These are phyloP conservation scores for Fonsecaea multimorphosa DNA, from an alignment of 2,329 filamentous ascomycete genomes.

Conservation along the genomic window DNA sequence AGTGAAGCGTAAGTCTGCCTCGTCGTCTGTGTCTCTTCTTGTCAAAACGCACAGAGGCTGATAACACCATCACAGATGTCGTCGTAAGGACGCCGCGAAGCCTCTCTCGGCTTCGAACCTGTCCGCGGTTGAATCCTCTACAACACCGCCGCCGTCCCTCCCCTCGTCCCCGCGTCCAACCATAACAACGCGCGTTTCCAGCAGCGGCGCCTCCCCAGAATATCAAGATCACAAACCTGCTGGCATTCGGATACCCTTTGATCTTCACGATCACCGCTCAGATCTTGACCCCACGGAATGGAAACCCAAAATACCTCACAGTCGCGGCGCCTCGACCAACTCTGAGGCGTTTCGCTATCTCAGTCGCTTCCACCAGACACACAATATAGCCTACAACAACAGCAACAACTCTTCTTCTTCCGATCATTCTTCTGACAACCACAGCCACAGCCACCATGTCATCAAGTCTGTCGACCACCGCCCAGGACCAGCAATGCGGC, in stretches of 20 bases:
- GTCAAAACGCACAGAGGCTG: conserved; percentile 13
- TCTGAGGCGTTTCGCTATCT: conserved; percentile 55
- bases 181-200: conserved; percentile 47
- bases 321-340: conserved; percentile 35
- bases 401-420: conserved; percentile 6
- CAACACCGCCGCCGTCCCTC: conserved; percentile 43
- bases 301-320: conserved; percentile 53
- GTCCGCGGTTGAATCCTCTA: conserved; percentile 34
- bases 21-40: conserved; percentile 16
- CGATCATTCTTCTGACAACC: not conserved
- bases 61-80: conserved; percentile 48
- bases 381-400: conserved; percentile 9
- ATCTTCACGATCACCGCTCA: conserved; percentile 47
- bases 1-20: conserved; percentile 62
- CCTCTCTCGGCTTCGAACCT: conserved; percentile 49
- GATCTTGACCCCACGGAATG: conserved; percentile 59
- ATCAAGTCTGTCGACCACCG: conserved; percentile 16
- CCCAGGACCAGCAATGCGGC: conserved; percentile 39
- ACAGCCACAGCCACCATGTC: not conserved
- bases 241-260: conserved; percentile 49
- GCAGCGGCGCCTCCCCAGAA: conserved; percentile 40
- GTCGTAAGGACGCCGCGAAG: conserved; percentile 54
- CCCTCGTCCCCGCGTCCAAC: conserved; percentile 48
- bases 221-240: conserved; percentile 38
- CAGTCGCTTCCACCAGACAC: conserved; percentile 49